These are phyloP conservation scores for Diaporthe nobilis DNA, from an alignment of 2,329 filamentous ascomycete genomes.

Conservation along the genomic window DNA sequence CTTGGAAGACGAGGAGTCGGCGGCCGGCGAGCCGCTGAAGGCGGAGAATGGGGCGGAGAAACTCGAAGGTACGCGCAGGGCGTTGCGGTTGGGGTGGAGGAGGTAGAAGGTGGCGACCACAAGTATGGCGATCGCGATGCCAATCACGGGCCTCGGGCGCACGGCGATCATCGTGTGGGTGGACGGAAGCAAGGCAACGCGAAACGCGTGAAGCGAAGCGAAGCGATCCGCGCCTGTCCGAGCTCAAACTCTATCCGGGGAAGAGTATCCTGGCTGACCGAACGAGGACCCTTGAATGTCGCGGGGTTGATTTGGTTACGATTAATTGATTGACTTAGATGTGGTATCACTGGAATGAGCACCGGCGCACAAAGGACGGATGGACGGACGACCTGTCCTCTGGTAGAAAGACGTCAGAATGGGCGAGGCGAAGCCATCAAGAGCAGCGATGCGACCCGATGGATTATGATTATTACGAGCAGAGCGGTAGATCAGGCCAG, in stretches of 20 bases:
- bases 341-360: neutral
- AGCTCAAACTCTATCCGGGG: conserved; percentile 9
- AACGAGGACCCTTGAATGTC: neutral
- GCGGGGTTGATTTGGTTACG: neutral
- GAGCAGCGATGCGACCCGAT: neutral
- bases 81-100: conserved; percentile 26
- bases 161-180: conserved; percentile 36
- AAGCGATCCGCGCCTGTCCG: neutral
- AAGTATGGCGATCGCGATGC: conserved; percentile 11
- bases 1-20: neutral
- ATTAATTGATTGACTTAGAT: neutral
- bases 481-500: neutral
- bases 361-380: conserved; percentile 5
- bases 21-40: conserved; percentile 5
- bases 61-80: conserved; percentile 28
- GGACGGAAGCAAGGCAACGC: conserved; percentile 7
- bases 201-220: conserved; percentile 4
- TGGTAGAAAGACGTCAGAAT: neutral
- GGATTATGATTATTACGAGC: neutral
- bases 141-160: conserved; percentile 32
- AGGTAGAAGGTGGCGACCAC: conserved; percentile 37
- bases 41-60: conserved; percentile 35
- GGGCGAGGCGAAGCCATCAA: conserved; percentile 32
- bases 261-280: neutral
- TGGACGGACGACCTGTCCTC: neutral